A percentile compares a stretch with the other conserved stretches of the same genome.
phyloP scores from a whole-genome alignment of 768 basidiomycete genomes.

The Suillus paluster region DNA sequence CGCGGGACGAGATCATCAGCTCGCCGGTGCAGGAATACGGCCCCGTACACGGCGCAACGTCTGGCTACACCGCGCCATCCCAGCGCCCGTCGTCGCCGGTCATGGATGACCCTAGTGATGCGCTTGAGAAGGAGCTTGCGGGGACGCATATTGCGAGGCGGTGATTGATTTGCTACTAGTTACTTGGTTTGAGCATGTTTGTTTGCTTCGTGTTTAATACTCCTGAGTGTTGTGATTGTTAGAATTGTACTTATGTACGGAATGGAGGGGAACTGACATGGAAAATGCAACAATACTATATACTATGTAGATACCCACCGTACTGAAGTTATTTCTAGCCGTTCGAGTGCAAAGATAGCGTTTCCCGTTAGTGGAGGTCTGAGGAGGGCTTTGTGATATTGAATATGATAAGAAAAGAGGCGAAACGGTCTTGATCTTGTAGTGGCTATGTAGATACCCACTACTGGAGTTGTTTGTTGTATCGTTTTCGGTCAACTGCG shows the following conservation, averaged over 20 bases:
- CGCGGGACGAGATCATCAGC: conserved; percentile 79
- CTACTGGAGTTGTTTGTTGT: too few species aligned
- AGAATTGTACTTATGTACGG: not conserved
- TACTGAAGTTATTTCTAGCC: not conserved
- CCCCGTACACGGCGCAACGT: conserved; percentile 68
- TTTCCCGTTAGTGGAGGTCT: too few species aligned
- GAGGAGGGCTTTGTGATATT: too few species aligned
- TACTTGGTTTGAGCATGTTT: not conserved
- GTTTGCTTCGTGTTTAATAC: not conserved
- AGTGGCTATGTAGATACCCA: too few species aligned
- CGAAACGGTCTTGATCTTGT: too few species aligned
- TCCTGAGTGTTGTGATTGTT: not conserved
- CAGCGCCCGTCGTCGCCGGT: conserved; percentile 66
- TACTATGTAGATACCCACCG: not conserved
- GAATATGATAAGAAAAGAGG: too few species aligned
- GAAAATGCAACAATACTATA: not conserved
- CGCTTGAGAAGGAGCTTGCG: conserved; percentile 86
- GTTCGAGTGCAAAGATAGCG: not conserved
- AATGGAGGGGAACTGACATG: not conserved
- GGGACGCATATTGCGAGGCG: conserved; percentile 57
- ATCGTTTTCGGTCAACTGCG: too few species aligned
- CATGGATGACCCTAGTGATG: conserved; percentile 85
- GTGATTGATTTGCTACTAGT: conserved; percentile 15
- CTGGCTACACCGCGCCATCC: conserved; percentile 57
- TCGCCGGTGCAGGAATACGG: conserved; percentile 71